Conservation (phyloP, 768 basidiomycete genomes). For the Rhodotorula kratochvilovae region DNA sequence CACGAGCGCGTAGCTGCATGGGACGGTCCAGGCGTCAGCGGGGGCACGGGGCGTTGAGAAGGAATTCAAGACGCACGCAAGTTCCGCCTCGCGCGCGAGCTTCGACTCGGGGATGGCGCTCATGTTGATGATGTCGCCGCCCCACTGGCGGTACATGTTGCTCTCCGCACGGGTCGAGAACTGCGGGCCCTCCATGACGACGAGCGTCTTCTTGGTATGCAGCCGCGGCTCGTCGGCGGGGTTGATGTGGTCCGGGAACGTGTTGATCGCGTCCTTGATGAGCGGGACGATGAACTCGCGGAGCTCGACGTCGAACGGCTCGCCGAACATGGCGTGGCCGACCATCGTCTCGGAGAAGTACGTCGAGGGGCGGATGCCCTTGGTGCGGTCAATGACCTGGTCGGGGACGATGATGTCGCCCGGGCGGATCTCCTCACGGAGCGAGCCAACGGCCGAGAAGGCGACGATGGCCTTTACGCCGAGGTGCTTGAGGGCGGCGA, state of each 20-base stretch:
- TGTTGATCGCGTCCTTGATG: conserved; percentile 61
- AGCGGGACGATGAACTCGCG: conserved; percentile 62
- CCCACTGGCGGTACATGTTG: conserved; percentile 85
- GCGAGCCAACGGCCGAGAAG: conserved; percentile 90
- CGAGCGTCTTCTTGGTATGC: conserved; percentile 75
- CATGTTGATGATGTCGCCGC: conserved; percentile 94
- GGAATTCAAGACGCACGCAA: conserved; percentile 59
- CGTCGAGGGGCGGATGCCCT: conserved; percentile 78
- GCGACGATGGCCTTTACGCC: conserved; percentile 85
- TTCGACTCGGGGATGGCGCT: conserved; percentile 95
- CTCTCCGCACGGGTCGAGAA: conserved; percentile 99
- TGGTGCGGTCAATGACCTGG: conserved; percentile 95
- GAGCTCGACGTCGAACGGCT: conserved; percentile 54
- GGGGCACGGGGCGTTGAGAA: not conserved
- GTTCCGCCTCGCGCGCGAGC: conserved; percentile 87
- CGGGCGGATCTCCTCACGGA: conserved; percentile 86
- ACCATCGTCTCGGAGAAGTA: conserved; percentile 79
- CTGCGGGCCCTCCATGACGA: conserved; percentile 91
- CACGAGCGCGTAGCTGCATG: conserved; percentile 76
- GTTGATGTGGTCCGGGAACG: conserved; percentile 52
- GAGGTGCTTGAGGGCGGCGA: conserved; percentile 86
- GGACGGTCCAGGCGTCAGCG: not conserved
- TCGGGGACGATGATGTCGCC: conserved; percentile 81
- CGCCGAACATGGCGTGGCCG: conserved; percentile 87
- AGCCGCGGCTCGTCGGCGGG: conserved; percentile 48